Base-by-base conservation (phyloP, 768 basidiomycete genomes). In the Clavulina sp. region DNA sequence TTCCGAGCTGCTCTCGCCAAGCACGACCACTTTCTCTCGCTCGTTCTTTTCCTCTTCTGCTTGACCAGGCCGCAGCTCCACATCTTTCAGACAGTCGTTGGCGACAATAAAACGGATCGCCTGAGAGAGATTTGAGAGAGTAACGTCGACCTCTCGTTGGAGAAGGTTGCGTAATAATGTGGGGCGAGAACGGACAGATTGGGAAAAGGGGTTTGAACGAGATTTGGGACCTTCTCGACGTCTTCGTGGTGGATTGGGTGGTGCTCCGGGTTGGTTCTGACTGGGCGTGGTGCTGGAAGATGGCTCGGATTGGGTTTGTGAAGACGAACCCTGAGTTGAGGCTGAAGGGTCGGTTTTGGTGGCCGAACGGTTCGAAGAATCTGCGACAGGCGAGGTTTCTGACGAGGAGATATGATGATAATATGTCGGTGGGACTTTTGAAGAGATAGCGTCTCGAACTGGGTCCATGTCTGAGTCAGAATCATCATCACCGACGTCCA, bases 71-170 rank as follows among this genome's bases (percentile, higher is more conserved):
- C 70, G 74, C 26, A 82, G 64, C 63, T 95, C 92, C 1, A 93
- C 86, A 29, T 74, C 75, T 41, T 71, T 68, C 32, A 96, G 66
- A 65, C 92, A 88, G 60, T 89, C 80, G 57, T 96, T 95, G 55
- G 84, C 83, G 1, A 86, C 88, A 18, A 93, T 64, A 64, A 95
- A 96, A 29, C 74, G 78, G 56, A 95, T 85, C 3, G 85, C 87
- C 63, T 96, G 92, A 0, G 89, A 89, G 3, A 96, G 71, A 63
- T 91, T 91, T 1, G 88, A 92, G 3, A 91, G 73, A 0, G 91
- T 92, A 57, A 84, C 72, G 28, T 81, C 77, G 34, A 93, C 89
- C 61, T 93, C 89, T 9, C 82, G 84, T 19, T 81, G 68, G 3
- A 95, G 71, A 9, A 95, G 68, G 85, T 81, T 88, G 54, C 82